phyloP scores from a whole-genome alignment of 1,284 basidiomycete genomes.

The Puccinia polysora region DNA sequence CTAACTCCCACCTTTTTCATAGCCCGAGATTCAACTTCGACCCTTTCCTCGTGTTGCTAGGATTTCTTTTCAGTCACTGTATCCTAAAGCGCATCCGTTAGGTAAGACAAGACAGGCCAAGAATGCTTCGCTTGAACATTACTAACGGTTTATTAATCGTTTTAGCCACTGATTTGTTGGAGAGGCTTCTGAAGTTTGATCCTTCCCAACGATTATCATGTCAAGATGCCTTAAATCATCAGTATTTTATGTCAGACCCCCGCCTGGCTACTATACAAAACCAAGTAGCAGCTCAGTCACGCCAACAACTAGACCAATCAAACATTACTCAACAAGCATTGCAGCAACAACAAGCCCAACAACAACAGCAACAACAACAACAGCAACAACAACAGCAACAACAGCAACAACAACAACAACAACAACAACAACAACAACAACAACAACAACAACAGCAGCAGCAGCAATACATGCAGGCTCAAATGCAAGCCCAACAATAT shows the following conservation, averaged over 20 bases:
- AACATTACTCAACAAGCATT: conserved; percentile 22
- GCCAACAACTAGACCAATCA: conserved; percentile 29
- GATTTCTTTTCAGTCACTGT: conserved; percentile 78
- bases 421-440: conserved; percentile 38
- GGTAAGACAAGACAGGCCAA: conserved; percentile 14
- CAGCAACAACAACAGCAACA: conserved; percentile 33
- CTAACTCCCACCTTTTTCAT: conserved; percentile 8
- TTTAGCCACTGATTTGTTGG: conserved; percentile 80
- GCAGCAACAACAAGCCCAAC: conserved; percentile 39
- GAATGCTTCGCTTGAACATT: neutral
- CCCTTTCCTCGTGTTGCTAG: conserved; percentile 86
- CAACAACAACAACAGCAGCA: conserved; percentile 30
- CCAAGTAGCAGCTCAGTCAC: conserved; percentile 13
- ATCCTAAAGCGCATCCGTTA: conserved; percentile 85
- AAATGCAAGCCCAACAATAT: conserved; percentile 43
- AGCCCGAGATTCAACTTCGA: conserved; percentile 87
- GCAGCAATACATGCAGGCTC: conserved; percentile 40
- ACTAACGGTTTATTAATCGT: neutral
- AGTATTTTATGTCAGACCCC: conserved; percentile 67
- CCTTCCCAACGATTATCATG: conserved; percentile 87
- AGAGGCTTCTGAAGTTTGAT: conserved; percentile 93
- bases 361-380: conserved; percentile 33
- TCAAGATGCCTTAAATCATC: conserved; percentile 83
- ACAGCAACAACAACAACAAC: conserved; percentile 39
- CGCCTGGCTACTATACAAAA: conserved; percentile 17